Evolutionary conservation across 2,329 filamentous ascomycete genomes (phyloP), one percentile per base, ranked within the genome.

Genomic region (Paraphaeosphaeria minitans): DNA sequence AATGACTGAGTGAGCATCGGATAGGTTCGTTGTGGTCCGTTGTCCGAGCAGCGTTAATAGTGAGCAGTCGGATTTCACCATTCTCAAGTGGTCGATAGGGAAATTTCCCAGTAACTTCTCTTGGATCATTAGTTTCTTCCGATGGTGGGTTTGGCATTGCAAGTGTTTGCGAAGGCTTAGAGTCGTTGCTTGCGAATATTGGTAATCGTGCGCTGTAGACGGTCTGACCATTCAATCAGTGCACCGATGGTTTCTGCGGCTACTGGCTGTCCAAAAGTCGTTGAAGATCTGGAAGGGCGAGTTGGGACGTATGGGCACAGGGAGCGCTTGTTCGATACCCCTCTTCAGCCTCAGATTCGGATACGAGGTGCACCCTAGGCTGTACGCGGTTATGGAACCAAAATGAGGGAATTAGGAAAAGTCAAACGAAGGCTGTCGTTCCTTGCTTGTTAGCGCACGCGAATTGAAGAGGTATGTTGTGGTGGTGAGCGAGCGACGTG

Each of bases 51-150:
- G 55, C n/a, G 3, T 24, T 19, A 35, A 57, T 42, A 9, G 48
- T 57, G 42, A 57, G 42, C n/a, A 57, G 24, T 6, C 49, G 41
- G 14, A 57, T 27, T 4, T 37, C 29, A 21, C 41, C 42, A 14
- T 21, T 37, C 7, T 29, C 22, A 14, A 57, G 49, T 21, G 49
- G 13, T 27, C 35, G 49, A 42, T 52, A 41, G 27, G 35, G 22
- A 9, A 29, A 29, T 7, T 12, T 7, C 12, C 9, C 22, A 24
- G 4, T 9, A 7, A 19, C 7, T 37, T 22, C 6, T 2, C 13
- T 29, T 13, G 49, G n/a, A 35, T 22, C 22, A 8, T 21, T 19
- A n/a, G 49, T 3, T 7, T 12, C 8, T 42, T 42, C 14, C 33
- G 5, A 39, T 2, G 22, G 29, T 5, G 35, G 12, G 22, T 52